Evolutionary conservation across 2,329 filamentous ascomycete genomes (phyloP).

Genomic region (Hymenoscyphus occultus): DNA sequence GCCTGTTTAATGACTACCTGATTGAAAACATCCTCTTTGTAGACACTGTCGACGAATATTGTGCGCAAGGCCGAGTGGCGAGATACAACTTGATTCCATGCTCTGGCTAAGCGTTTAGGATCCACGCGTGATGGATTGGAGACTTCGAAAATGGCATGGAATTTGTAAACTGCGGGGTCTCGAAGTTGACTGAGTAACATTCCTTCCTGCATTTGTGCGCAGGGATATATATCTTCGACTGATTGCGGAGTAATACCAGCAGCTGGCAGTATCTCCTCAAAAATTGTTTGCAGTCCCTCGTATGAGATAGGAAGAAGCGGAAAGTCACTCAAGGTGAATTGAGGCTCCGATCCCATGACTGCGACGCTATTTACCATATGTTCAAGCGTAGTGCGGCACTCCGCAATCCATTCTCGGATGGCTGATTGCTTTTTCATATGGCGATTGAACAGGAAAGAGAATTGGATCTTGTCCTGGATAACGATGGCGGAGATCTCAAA

Average conservation of each 20-base stretch:
- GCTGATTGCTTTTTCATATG: slow-evolving; percentile 11
- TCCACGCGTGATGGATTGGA: slow-evolving; percentile 9
- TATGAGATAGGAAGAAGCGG: slow-evolving; percentile 16
- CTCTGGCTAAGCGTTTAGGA: slow-evolving; percentile 23
- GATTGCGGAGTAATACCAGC: neutral
- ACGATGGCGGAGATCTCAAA: slow-evolving; percentile 18
- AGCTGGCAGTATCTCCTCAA: slow-evolving; percentile 31
- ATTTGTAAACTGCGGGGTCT: slow-evolving; percentile 15
- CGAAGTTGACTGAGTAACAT: slow-evolving; percentile 17
- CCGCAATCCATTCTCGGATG: slow-evolving; percentile 13
- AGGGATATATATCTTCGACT: slow-evolving; percentile 25
- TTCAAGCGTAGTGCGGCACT: slow-evolving; percentile 19
- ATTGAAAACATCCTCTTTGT: slow-evolving; percentile 23
- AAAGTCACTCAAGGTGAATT: slow-evolving; percentile 18
- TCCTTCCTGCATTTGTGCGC: slow-evolving; percentile 22
- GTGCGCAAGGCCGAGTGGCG: slow-evolving; percentile 14
- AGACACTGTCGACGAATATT: slow-evolving; percentile 24
- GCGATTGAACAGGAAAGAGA: slow-evolving; percentile 16
- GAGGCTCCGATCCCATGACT: neutral
- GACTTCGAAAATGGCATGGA: slow-evolving; percentile 16
- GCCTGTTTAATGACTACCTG: slow-evolving; percentile 30
- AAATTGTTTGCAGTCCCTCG: slow-evolving; percentile 1
- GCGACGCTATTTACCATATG: neutral
- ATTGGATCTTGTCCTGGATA: slow-evolving; percentile 9
- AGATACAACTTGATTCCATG: slow-evolving; percentile 18